Evolutionary conservation across 495 filamentous ascomycete species (phyloP).

Genomic region (Talaromyces adpressus): DNA sequence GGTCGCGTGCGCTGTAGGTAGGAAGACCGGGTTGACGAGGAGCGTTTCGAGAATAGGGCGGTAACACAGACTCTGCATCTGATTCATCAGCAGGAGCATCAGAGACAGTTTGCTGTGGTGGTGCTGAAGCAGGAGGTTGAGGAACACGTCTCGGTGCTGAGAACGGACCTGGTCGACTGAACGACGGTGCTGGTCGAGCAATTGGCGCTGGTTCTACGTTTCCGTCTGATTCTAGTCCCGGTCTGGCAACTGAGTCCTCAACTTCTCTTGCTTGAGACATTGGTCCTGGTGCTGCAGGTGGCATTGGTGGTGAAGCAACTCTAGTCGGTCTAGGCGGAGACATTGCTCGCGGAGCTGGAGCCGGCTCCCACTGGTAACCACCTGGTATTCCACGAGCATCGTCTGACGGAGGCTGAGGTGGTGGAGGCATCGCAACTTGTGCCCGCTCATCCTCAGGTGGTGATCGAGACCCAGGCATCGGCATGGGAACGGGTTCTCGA

Average conservation of each 20-base stretch:
- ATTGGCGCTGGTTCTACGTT: neutral
- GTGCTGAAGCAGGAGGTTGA: neutral
- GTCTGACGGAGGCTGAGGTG: neutral
- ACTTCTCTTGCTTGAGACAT: neutral
- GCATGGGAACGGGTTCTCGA: neutral
- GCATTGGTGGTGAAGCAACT: neutral
- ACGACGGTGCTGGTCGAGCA: neutral
- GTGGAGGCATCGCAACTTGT: neutral
- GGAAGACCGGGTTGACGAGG: constrained; percentile 16
- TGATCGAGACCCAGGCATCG: neutral
- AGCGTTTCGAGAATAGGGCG: constrained; percentile 19
- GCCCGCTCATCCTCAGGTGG: neutral
- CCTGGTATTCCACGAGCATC: neutral
- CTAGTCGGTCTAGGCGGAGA: constrained; percentile 3
- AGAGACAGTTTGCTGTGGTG: neutral
- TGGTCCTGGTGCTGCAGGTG: neutral
- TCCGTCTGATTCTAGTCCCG: neutral
- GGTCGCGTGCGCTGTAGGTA: constrained; percentile 10
- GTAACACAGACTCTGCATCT: constrained; percentile 8
- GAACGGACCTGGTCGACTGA: neutral
- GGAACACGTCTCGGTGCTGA: neutral
- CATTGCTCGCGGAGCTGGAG: constrained; percentile 11
- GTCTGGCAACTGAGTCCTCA: neutral
- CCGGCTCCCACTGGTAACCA: constrained; percentile 4
- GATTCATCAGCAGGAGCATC: neutral